Percentiles rank a stretch among this genome's conserved stretches.
Conservation (phyloP, 2,329 filamentous ascomycete genomes). For the Fusarium pseudograminearum region DNA sequence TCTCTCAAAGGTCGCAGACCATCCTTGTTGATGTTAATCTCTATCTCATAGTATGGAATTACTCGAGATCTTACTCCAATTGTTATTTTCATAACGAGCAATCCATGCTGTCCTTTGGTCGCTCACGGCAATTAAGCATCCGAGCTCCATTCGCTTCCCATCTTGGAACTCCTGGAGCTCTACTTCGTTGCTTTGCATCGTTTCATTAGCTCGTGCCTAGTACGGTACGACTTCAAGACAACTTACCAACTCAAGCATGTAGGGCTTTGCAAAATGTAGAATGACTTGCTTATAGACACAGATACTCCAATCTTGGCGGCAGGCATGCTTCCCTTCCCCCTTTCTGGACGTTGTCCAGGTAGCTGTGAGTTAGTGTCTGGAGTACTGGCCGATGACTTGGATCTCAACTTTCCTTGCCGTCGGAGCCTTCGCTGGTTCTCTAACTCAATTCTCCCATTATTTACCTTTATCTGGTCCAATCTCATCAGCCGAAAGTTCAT, state of each 20-base stretch:
- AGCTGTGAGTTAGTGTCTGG: too few relatives aligned
- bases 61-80: constrained; percentile 2
- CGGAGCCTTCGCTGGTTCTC: not conserved
- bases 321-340: not conserved
- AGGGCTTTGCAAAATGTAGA: not conserved
- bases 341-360: not conserved
- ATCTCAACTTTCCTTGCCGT: not conserved
- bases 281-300: not conserved
- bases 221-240: not conserved
- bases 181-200: not conserved
- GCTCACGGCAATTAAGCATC: not conserved
- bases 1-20: not conserved
- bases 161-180: not conserved
- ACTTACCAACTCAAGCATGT: not conserved
- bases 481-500: not conserved
- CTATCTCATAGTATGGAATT: too few relatives aligned
- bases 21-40: not conserved
- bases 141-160: not conserved
- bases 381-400: too few relatives aligned
- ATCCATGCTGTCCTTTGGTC: not conserved
- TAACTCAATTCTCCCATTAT: not conserved
- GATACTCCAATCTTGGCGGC: too few relatives aligned
- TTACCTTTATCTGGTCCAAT: not conserved
- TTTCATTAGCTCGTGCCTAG: not conserved
- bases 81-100: not conserved